Evolutionary conservation across 2,329 filamentous ascomycete species (phyloP).

Genomic region (Ambrosiella cleistominuta): DNA sequence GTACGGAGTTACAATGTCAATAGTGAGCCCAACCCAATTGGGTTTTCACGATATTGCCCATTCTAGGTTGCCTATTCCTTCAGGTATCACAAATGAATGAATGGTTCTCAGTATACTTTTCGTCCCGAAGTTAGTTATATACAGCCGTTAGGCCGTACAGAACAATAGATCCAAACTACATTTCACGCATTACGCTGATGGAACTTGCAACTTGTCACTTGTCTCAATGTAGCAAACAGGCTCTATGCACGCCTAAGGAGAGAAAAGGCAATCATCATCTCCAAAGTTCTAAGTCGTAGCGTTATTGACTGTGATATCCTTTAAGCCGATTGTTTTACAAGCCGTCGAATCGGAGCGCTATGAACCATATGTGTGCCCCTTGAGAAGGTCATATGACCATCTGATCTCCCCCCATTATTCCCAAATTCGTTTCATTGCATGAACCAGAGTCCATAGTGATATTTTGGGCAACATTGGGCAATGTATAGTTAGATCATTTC

Average conservation of each 20-base stretch:
- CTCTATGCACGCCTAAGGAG: slow-evolving; percentile 8
- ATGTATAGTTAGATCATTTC: neutral
- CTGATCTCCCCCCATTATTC: neutral
- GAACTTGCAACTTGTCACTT: neutral
- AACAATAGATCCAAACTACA: too few species aligned
- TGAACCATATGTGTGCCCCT: neutral
- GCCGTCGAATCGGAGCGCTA: neutral
- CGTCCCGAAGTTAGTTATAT: neutral
- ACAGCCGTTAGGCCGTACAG: neutral
- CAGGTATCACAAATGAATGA: neutral
- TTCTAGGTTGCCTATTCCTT: neutral
- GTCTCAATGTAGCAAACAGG: neutral
- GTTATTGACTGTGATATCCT: neutral
- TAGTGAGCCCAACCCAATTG: neutral
- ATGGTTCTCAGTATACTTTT: neutral
- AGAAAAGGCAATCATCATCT: neutral
- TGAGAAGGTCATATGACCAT: neutral
- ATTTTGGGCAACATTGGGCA: neutral
- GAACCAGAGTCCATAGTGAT: neutral
- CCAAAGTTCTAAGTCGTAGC: neutral
- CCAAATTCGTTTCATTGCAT: neutral
- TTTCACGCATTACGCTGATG: too few species aligned
- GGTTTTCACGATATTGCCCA: neutral
- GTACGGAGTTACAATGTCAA: neutral
- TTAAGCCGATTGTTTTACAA: too few species aligned